Evolutionary conservation across 1,284 basidiomycete genomes (phyloP), one percentile per base, ranked within the genome.

Genomic region (Trichosporon ovoides): DNA sequence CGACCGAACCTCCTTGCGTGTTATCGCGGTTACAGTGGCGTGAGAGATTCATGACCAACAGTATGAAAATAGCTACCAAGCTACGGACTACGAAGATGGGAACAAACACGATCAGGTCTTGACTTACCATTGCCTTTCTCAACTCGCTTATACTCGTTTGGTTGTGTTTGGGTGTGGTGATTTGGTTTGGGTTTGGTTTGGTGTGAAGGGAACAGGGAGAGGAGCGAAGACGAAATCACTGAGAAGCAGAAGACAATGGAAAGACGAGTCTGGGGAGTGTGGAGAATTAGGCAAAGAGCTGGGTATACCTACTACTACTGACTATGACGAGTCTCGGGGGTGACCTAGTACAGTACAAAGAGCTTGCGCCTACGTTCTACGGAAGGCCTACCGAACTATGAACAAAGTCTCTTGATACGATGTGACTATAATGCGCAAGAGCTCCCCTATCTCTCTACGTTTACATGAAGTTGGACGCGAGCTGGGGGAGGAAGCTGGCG

Each of bases 391-490:
- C 9, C 24, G 43, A 13, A 48, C n/a, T 48, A 48, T 38, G 43
- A 37, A 56, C 37, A 34, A 22, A 24, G 36, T 3, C n/a, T 28
- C 4, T 9, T 4, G 43, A 22, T 48, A 22, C 38, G 19, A 24
- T 18, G 24, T 28, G 37, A 20, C 43, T 55, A 55, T 34, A 33
- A 51, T 16, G 35, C 49, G 31, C 35, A 48, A 38, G 43, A 50
- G 50, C 43, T 33, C 19, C 28, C 43, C 43, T n/a, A 28, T n/a
- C 43, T 28, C 16, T 31, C 38, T 31, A 24, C n/a, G 43, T 46
- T 28, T 56, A 56, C 24, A 52, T n/a, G 33, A 49, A 56, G 43
- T 51, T 36, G 31, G 38, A 38, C 20, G 52, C 53, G 34, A 54
- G 52, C 38, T 54, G 52, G 38, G 52, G 52, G 4, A 38, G 37